Base-by-base conservation (phyloP, 1,139 yeast species). In the Scheffersomyces cryptocercus region DNA sequence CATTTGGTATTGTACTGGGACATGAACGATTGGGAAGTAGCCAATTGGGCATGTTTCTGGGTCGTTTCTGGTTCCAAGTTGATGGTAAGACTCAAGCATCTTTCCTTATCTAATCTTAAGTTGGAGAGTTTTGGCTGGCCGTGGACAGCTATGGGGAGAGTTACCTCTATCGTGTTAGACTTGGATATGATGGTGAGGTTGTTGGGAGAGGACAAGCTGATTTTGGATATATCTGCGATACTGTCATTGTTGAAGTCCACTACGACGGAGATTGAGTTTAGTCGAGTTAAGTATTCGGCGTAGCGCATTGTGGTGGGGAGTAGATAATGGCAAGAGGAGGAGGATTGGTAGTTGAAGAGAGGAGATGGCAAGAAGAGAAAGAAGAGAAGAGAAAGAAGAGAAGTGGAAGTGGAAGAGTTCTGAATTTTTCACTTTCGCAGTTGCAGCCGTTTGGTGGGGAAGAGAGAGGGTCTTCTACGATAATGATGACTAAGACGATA, bases 281-380 rank as follows among this genome's bases (percentile, higher is more conserved):
- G 51, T 42, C 77, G 59, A 9, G 77, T 75, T n/a, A 73, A 59
- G 43, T 62, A 62, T 47, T 73, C 79, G n/a, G 68, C 53, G 36
- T 58, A 54, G 45, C 65, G 69, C 75, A 70, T 13, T 13, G 14
- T 13, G 14, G 14, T 13, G 14, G 14, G 14, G 2, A 2, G 14
- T 13, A 13, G 14, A 13, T 2, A 13, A 13, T 13, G 14, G 14
- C 3, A 13, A 13, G 14, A 13, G 14, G 14, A 13, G 14, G 14
- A 13, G 14, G 14, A 13, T 2, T 2, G 2, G 14, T 13, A 13
- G 14, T 13, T 13, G 14, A 13, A 13, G 14, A 13, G 14, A 13
- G 14, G 14, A 13, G 14, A 13, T 13, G 14, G 14, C 14, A 13
- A 13, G 14, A 13, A 13, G 14, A 13, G 14, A 13, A 13, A 13